Evolutionary conservation across 2,329 filamentous ascomycete genomes (phyloP).

Genomic region (Colletotrichum lentis): DNA sequence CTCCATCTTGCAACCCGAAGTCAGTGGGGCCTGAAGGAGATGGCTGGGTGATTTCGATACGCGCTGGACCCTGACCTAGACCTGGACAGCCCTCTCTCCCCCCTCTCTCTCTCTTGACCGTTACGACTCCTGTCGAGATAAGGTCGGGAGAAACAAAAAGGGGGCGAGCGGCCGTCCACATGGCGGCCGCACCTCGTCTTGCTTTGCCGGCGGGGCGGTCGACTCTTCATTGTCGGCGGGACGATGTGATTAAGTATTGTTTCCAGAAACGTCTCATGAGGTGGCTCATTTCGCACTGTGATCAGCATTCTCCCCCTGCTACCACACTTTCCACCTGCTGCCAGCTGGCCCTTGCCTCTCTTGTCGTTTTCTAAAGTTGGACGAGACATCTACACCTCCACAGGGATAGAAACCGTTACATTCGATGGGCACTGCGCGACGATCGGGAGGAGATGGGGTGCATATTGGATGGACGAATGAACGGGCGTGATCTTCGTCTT

Average conservation of each 20-base stretch:
- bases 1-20: background rate
- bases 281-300: slow-evolving; percentile 15
- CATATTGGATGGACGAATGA: background rate
- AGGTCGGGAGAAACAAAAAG: slow-evolving; percentile 15
- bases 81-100: slow-evolving; percentile 1
- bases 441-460: slow-evolving; percentile 27
- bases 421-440: slow-evolving; percentile 28
- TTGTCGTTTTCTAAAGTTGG: slow-evolving; percentile 11
- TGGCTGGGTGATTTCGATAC: slow-evolving; percentile 37
- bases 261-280: background rate
- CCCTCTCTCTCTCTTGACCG: background rate
- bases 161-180: slow-evolving; percentile 13
- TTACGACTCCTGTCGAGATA: slow-evolving; percentile 18
- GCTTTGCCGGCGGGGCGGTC: background rate
- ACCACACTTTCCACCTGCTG: background rate
- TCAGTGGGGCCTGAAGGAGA: slow-evolving; percentile 26
- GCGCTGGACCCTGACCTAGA: slow-evolving; percentile 28
- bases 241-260: slow-evolving; percentile 2
- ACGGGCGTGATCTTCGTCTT: slow-evolving; percentile 10
- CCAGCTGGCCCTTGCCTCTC: slow-evolving; percentile 7
- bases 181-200: background rate
- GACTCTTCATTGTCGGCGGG: slow-evolving; percentile 1
- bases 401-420: slow-evolving; percentile 29
- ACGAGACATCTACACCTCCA: background rate
- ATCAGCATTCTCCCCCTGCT: background rate